These are phyloP conservation scores for Epichloe hybrida DNA, from an alignment of 2,329 filamentous ascomycete genomes.

Conservation along the genomic window DNA sequence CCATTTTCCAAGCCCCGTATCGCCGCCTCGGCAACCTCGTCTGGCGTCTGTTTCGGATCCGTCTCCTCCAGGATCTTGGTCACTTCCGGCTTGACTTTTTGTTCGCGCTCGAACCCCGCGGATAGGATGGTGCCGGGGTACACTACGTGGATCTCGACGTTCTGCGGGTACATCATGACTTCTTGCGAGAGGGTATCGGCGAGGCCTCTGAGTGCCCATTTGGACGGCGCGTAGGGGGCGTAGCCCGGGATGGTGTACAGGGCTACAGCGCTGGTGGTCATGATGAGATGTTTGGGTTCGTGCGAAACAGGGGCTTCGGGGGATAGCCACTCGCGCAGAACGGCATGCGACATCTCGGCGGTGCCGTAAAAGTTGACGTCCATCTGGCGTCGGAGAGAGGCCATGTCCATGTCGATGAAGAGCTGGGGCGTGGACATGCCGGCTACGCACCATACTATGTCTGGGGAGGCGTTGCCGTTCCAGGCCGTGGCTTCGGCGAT, in stretches of 20 bases:
- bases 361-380: conserved; percentile 81
- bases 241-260: conserved; percentile 75
- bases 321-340: conserved; percentile 60
- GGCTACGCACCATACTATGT: conserved; percentile 85
- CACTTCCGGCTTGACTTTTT: conserved; percentile 64
- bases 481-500: conserved; percentile 60
- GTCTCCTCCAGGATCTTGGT: conserved; percentile 67
- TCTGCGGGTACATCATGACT: conserved; percentile 70
- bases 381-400: conserved; percentile 64
- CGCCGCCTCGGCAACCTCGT: conserved; percentile 57
- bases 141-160: conserved; percentile 69
- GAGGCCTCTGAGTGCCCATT: conserved; percentile 71
- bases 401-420: conserved; percentile 60
- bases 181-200: conserved; percentile 78
- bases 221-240: conserved; percentile 69
- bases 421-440: conserved; percentile 62
- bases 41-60: conserved; percentile 68
- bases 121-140: conserved; percentile 73
- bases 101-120: conserved; percentile 63
- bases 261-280: conserved; percentile 67
- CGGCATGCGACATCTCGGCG: conserved; percentile 73
- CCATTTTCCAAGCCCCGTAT: conserved; percentile 68
- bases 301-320: conserved; percentile 28
- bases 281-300: conserved; percentile 64
- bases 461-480: conserved; percentile 62